Evolutionary conservation across 805 yeast genomes (phyloP).

Genomic region (Metschnikowia santaceciliae): DNA sequence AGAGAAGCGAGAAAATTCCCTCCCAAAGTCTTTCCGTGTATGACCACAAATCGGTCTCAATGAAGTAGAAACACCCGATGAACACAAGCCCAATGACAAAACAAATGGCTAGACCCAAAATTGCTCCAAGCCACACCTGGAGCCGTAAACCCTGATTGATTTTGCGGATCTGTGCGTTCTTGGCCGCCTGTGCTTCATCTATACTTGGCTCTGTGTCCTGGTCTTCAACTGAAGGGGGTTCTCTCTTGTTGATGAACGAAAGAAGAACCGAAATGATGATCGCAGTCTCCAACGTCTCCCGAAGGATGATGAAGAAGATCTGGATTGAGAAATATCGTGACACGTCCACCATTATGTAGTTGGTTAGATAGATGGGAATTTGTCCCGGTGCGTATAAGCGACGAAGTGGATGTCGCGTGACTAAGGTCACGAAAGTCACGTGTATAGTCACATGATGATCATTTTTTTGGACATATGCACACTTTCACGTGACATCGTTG

Average conservation of each 20-base stretch:
- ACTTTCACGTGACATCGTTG: too few species aligned
- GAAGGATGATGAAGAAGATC: slow-evolving; percentile 65
- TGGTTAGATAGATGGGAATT: neutral
- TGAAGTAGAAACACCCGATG: slow-evolving; percentile 62
- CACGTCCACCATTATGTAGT: slow-evolving; percentile 13
- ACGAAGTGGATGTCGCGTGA: neutral
- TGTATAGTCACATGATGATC: too few species aligned
- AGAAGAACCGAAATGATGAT: slow-evolving; percentile 68
- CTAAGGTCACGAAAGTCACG: neutral
- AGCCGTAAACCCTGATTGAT: slow-evolving; percentile 22
- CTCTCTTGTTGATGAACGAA: slow-evolving; percentile 59
- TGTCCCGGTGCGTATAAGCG: neutral
- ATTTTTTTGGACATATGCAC: too few species aligned
- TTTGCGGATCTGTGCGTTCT: slow-evolving; percentile 7
- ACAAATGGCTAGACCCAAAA: slow-evolving; percentile 66
- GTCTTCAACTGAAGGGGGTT: slow-evolving; percentile 8
- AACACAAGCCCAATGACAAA: slow-evolving; percentile 68
- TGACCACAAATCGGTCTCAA: slow-evolving; percentile 86
- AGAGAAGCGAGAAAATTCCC: slow-evolving; percentile 73
- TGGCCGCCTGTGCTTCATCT: slow-evolving; percentile 6
- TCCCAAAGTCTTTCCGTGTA: slow-evolving; percentile 88
- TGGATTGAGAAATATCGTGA: slow-evolving; percentile 57
- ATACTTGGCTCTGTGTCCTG: slow-evolving; percentile 8
- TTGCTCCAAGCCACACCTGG: slow-evolving; percentile 83
- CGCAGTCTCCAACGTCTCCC: slow-evolving; percentile 77